A percentile compares a stretch with the other conserved stretches of the same genome.
Evolutionary conservation across 257 asterid species (phyloP).

Genomic region (Przewalskia tangutica): DNA sequence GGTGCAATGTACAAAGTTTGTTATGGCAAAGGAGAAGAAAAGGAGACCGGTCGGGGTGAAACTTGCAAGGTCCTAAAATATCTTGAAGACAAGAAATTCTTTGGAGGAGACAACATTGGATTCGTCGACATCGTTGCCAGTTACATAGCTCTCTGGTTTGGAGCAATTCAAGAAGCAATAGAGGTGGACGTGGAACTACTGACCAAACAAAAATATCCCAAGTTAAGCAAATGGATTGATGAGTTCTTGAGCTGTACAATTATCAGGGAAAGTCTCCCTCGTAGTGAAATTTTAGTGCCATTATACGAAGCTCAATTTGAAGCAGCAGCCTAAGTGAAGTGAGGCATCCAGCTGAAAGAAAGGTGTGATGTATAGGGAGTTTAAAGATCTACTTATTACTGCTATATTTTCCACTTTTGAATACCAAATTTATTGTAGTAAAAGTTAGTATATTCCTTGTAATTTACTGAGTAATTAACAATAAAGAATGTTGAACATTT

Average conservation of each 20-base stretch:
- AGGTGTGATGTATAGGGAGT: too few relatives aligned
- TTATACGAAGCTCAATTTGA: conserved; percentile 1
- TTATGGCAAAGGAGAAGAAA: neutral
- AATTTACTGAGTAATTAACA: neutral
- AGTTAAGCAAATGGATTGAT: neutral
- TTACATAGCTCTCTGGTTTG: conserved; percentile 7
- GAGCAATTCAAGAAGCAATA: conserved; percentile 3
- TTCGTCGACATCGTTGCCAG: neutral
- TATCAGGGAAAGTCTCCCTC: neutral
- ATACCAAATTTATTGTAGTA: too few relatives aligned
- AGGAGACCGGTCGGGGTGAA: neutral
- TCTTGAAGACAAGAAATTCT: conserved; percentile 1
- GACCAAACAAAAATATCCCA: neutral
- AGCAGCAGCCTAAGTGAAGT: neutral
- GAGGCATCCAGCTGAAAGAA: neutral
- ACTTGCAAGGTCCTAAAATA: neutral
- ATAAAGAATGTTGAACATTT: neutral
- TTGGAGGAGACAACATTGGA: conserved; percentile 11
- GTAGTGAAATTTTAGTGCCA: neutral
- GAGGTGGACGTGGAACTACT: neutral
- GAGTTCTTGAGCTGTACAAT: neutral
- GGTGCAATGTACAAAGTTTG: neutral
- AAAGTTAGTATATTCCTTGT: neutral
- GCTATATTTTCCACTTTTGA: too few relatives aligned
- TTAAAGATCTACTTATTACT: too few relatives aligned